Percentiles rank a stretch among this genome's conserved stretches.
Evolutionary conservation across 805 yeast species (phyloP).

Genomic region (Suhomyces canberraensis): DNA sequence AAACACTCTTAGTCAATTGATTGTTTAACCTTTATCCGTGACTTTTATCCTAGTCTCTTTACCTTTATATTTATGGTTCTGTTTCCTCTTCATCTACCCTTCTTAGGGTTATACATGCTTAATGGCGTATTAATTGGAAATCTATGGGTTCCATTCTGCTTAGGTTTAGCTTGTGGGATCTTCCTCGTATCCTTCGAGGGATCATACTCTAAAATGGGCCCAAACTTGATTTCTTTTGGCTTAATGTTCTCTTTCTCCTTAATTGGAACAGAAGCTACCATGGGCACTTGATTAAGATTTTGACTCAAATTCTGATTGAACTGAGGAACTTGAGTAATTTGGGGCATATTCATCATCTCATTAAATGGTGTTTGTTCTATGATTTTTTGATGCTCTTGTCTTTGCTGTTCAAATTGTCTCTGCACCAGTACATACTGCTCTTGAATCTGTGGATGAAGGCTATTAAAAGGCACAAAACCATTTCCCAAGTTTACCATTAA

Average conservation of each 20-base stretch:
- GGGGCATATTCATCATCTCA: neutral
- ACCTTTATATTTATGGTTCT: too few relatives aligned
- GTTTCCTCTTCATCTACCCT: too few relatives aligned
- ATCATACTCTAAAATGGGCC: constrained; percentile 40
- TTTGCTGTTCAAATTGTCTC: constrained; percentile 16
- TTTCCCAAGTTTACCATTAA: constrained; percentile 19
- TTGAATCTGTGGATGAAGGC: constrained; percentile 17
- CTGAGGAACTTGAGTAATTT: neutral
- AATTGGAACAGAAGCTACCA: constrained; percentile 7
- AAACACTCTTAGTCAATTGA: too few relatives aligned
- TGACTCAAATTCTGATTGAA: neutral
- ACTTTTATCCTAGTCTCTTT: too few relatives aligned
- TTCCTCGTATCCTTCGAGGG: constrained; percentile 29
- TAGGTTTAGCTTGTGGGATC: constrained; percentile 14
- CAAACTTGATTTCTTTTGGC: constrained; percentile 32
- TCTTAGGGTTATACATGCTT: constrained; percentile 34
- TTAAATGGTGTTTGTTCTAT: constrained; percentile 1
- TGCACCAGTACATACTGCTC: constrained; percentile 17
- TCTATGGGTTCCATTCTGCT: constrained; percentile 22
- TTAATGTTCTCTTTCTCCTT: constrained; percentile 19
- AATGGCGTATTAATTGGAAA: constrained; percentile 33
- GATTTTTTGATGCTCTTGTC: constrained; percentile 9
- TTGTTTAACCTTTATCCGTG: too few relatives aligned
- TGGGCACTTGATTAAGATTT: neutral
- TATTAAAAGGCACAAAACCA: constrained; percentile 17